Percentiles rank a stretch among this genome's conserved stretches.
phyloP scores from a whole-genome alignment of 371 early-diverging fungal species.

The Thermomucor indicae-seudaticae region DNA sequence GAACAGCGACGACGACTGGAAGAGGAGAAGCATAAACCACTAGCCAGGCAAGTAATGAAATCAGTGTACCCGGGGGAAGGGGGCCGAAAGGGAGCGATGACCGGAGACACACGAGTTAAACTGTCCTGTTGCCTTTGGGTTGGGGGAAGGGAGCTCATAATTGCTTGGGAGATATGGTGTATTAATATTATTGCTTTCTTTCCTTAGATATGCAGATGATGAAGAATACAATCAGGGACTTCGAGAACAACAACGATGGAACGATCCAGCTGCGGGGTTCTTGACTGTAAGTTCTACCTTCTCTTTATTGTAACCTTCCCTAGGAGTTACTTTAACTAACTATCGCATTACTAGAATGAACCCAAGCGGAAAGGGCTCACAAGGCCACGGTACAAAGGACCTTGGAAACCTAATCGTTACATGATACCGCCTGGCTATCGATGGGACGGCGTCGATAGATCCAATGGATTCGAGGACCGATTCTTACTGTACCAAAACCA shows the following conservation, averaged over 20 bases:
- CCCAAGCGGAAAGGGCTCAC: constrained; percentile 27
- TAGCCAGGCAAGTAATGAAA: constrained; percentile 50
- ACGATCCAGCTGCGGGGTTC: constrained; percentile 67
- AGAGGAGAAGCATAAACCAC: constrained; percentile 57
- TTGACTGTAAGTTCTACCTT: constrained; percentile 43
- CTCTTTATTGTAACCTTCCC: not conserved
- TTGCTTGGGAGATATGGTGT: not conserved
- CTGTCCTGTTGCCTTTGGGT: not conserved
- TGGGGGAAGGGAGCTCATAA: no score
- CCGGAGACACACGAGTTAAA: constrained; percentile 3
- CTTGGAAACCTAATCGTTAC: constrained; percentile 78
- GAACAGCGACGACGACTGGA: constrained; percentile 39
- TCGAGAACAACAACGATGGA: constrained; percentile 58
- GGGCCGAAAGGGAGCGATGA: not conserved
- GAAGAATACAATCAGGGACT: constrained; percentile 58
- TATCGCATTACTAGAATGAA: not conserved
- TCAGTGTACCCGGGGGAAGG: not conserved
- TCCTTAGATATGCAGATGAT: constrained; percentile 59
- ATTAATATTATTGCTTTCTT: constrained; percentile 1
- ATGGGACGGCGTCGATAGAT: constrained; percentile 93
- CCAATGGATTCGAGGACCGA: constrained; percentile 80
- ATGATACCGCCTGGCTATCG: constrained; percentile 83
- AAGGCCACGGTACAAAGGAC: constrained; percentile 55
- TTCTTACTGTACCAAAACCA: constrained; percentile 50
- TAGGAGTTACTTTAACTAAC: not conserved